Base-by-base conservation (phyloP, 805 yeast species). In the Zygosaccharomyces bailii region DNA sequence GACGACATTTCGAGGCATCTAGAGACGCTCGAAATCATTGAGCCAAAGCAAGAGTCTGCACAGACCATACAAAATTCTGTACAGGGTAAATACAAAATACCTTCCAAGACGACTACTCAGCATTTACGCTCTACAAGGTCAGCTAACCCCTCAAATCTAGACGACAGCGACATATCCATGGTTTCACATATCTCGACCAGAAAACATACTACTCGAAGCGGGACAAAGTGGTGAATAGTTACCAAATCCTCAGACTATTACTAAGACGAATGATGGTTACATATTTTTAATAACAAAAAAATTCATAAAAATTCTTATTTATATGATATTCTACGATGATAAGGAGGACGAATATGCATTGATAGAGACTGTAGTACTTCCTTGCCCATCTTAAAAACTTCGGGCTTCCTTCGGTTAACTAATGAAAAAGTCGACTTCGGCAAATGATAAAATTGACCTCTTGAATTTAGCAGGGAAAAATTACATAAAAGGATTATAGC, bases 1-100 rank as follows among this genome's bases (percentile, higher is more conserved):
- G 68, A 63, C 52, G 70, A 65, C 31, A 63, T 65, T 5, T 65
- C 70, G 1, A 56, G 67, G 40, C 68, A 65, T 34, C 49, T 65
- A 39, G 68, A 65, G 48, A 61, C 66, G 5, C 51, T 65, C 20
- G 70, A 65, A 14, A 55, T 64, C 11, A 53, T 57, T 27, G 56
- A 59, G 35, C 38, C 46, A 18, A 19, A 46, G 48, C 42, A 42
- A 24, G 36, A 23, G 30, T 24, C 25, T 11, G 32, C 39, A 5
- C 29, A 34, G 25, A 30, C 25, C n/a, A 16, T 21, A 9, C 34
- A 20, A 23, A 18, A 27, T 23, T 19, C 33, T 16, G 35, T 13
- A 19, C 42, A 34, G 21, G 51, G 50, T 32, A 53, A 48, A 45
- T 60, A 61, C 49, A 60, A 57, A 45, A 55, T 59, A 17, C 66